Evolutionary conservation across 1,284 basidiomycete species (phyloP).

Genomic region (Golubevia pallescens): DNA sequence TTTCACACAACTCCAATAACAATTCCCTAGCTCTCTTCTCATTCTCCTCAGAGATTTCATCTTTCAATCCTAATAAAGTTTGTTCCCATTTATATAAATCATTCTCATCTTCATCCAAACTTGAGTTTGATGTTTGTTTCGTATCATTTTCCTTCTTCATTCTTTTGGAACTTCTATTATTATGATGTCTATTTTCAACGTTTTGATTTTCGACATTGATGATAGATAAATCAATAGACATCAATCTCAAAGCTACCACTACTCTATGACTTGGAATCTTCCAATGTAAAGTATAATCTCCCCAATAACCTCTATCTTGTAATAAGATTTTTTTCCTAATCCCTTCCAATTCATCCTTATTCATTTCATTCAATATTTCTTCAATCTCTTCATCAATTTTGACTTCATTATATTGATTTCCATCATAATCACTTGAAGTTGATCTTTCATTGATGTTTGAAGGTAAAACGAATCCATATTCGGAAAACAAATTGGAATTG

Average conservation of each 20-base stretch:
- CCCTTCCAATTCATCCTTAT: slow-evolving; percentile 16
- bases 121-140: background rate
- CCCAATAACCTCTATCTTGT: slow-evolving; percentile 46
- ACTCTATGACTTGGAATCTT: slow-evolving; percentile 47
- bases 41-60: slow-evolving; percentile 24
- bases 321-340: slow-evolving; percentile 37
- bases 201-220: background rate
- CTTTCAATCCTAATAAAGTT: slow-evolving; percentile 25
- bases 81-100: slow-evolving; percentile 28
- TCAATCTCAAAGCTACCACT: slow-evolving; percentile 35
- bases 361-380: slow-evolving; percentile 16
- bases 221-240: slow-evolving; percentile 20
- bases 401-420: slow-evolving; percentile 38
- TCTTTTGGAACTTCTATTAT: slow-evolving; percentile 7
- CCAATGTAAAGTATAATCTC: slow-evolving; percentile 48
- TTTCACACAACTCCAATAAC: slow-evolving; percentile 10
- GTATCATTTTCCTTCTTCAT: background rate
- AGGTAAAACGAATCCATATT: slow-evolving; percentile 51
- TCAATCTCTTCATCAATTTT: slow-evolving; percentile 28
- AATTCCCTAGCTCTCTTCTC: slow-evolving; percentile 17
- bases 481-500: slow-evolving; percentile 36
- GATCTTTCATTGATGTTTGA: background rate
- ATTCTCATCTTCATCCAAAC: slow-evolving; percentile 5
- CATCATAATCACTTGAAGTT: slow-evolving; percentile 17
- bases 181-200: slow-evolving; percentile 13